phyloP scores from a whole-genome alignment of 2,329 filamentous ascomycete genomes.

The Metarhizium humberi region DNA sequence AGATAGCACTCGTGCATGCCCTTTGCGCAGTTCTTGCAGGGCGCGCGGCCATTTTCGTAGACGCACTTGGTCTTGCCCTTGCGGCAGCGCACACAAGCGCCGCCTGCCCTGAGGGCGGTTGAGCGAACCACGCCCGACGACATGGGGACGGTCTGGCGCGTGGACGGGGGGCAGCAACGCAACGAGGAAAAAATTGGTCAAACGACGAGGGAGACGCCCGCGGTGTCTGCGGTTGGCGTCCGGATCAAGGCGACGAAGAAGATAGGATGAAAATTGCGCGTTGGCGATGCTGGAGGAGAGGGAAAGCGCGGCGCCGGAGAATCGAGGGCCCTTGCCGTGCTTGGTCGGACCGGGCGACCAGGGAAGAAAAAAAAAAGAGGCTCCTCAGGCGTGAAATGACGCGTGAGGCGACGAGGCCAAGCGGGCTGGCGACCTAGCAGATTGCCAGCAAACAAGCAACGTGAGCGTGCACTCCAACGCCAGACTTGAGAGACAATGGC shows the following conservation, averaged over 20 bases:
- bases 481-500: background rate
- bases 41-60: constrained; percentile 53
- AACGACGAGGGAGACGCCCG: background rate
- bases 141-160: constrained; percentile 22
- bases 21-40: constrained; percentile 55
- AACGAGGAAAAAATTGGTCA: background rate
- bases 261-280: constrained; percentile 1
- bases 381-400: constrained; percentile 4
- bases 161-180: background rate
- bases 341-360: constrained; percentile 1
- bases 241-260: background rate
- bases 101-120: constrained; percentile 51
- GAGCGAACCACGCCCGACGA: constrained; percentile 42
- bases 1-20: constrained; percentile 56
- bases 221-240: constrained; percentile 2
- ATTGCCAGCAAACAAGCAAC: background rate
- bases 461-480: background rate
- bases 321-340: constrained; percentile 2
- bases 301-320: constrained; percentile 3
- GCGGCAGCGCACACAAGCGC: constrained; percentile 53
- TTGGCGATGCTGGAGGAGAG: constrained; percentile 4
- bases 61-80: constrained; percentile 57
- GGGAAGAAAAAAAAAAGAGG: background rate
- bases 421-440: constrained; percentile 1
- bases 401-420: background rate